A percentile compares a stretch with the other conserved stretches of the same genome.
phyloP scores from a whole-genome alignment of 2,329 filamentous ascomycete genomes.

The Phialemoniopsis sp. region DNA sequence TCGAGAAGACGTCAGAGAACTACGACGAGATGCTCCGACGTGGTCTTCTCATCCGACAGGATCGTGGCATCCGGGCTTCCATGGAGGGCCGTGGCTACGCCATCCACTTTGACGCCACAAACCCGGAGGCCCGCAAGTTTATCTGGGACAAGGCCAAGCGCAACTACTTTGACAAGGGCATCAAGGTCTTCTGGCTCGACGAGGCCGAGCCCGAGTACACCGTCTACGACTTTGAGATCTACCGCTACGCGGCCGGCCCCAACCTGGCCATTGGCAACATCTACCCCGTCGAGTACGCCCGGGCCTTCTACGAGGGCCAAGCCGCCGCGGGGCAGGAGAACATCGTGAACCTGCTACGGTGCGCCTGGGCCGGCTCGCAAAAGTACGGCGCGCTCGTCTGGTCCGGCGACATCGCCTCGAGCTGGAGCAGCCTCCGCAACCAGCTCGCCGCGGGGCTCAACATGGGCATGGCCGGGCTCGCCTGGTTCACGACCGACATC shows the following conservation, averaged over 20 bases:
- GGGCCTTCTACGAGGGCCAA: slow-evolving; percentile 57
- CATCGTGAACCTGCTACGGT: slow-evolving; percentile 51
- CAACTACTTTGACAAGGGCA: slow-evolving; percentile 59
- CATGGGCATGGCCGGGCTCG: slow-evolving; percentile 60
- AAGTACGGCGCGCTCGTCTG: slow-evolving; percentile 63
- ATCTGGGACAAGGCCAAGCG: slow-evolving; percentile 55
- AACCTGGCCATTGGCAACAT: slow-evolving; percentile 52
- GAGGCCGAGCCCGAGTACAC: slow-evolving; percentile 65
- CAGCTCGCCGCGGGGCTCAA: slow-evolving; percentile 62
- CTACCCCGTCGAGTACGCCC: slow-evolving; percentile 54
- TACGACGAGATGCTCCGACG: slow-evolving; percentile 58
- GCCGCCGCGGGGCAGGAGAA: slow-evolving; percentile 44
- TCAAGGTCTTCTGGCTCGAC: slow-evolving; percentile 65
- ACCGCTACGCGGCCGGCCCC: slow-evolving; percentile 53
- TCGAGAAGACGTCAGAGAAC: slow-evolving; percentile 55
- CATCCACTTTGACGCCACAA: slow-evolving; percentile 60
- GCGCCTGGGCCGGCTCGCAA: slow-evolving; percentile 52
- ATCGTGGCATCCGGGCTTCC: slow-evolving; percentile 52
- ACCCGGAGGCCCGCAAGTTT: slow-evolving; percentile 52
- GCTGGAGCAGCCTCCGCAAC: slow-evolving; percentile 54
- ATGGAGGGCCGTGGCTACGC: slow-evolving; percentile 58
- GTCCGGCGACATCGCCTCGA: slow-evolving; percentile 63
- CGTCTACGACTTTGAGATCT: slow-evolving; percentile 64
- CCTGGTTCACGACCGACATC: slow-evolving; percentile 70
- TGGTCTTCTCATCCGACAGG: slow-evolving; percentile 55